Percentiles rank a stretch among this genome's conserved stretches.
phyloP scores from a whole-genome alignment of 2,329 filamentous ascomycete genomes.

The Monosporascus sp. region DNA sequence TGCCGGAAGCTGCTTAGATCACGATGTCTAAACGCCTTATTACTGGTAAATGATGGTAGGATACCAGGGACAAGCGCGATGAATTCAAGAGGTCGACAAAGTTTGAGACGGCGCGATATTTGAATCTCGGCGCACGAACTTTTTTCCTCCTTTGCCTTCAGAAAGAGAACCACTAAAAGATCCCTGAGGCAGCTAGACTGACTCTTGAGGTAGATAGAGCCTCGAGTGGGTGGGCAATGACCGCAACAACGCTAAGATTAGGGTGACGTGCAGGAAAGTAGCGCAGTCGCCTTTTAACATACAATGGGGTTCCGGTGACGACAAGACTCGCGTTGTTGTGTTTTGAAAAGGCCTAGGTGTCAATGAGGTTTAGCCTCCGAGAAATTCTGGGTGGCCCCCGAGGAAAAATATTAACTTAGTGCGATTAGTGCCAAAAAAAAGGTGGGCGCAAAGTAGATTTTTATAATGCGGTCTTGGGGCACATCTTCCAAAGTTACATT shows the following conservation, averaged over 20 bases:
- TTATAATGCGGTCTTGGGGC: constrained; percentile 26
- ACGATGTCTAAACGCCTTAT: constrained; percentile 18
- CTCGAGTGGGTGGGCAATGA: background rate
- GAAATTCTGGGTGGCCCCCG: constrained; percentile 20
- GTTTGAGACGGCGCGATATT: constrained; percentile 21
- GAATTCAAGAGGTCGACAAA: constrained; percentile 6
- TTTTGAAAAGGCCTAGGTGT: constrained; percentile 13
- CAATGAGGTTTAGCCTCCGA: constrained; percentile 15
- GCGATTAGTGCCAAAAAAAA: constrained; percentile 24
- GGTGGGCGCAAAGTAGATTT: constrained; percentile 21
- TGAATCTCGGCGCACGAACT: constrained; percentile 18
- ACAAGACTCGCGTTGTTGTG: constrained; percentile 15
- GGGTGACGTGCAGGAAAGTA: background rate
- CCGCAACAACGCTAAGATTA: background rate
- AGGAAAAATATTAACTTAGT: constrained; percentile 15
- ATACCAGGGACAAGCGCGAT: constrained; percentile 22
- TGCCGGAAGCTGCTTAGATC: constrained; percentile 24
- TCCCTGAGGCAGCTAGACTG: constrained; percentile 20
- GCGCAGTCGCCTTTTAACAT: background rate
- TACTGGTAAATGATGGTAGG: constrained; percentile 4
- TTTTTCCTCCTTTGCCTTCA: background rate
- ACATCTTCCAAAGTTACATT: constrained; percentile 5
- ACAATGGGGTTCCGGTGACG: constrained; percentile 12
- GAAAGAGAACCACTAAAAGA: constrained; percentile 17
- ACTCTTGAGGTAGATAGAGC: constrained; percentile 14